Percentiles rank a stretch among this genome's conserved stretches.
Evolutionary conservation across 2,329 filamentous ascomycete species (phyloP).

Genomic region (Sporothrix protearum): DNA sequence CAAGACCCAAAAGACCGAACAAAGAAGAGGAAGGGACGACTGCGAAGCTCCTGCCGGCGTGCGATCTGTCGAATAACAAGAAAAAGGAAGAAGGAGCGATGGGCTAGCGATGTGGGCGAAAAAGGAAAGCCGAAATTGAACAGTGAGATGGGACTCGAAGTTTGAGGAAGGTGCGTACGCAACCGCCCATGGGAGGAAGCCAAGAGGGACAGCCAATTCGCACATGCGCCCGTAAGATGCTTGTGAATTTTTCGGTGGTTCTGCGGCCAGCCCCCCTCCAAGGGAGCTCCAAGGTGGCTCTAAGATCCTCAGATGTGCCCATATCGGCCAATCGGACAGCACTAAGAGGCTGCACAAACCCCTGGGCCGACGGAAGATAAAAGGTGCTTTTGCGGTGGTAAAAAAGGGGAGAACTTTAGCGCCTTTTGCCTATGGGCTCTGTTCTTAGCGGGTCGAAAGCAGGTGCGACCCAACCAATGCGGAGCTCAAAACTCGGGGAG

Average conservation of each 20-base stretch:
- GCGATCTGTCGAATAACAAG: neutral
- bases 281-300: too few relatives aligned
- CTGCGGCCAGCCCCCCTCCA: neutral
- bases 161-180: neutral
- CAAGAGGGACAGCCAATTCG: neutral
- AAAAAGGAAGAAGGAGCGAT: neutral
- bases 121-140: neutral
- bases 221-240: conserved; percentile 10
- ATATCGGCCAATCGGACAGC: neutral
- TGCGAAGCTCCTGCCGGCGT: neutral
- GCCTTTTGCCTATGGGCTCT: neutral
- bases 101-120: neutral
- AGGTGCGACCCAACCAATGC: neutral
- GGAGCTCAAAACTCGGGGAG: neutral
- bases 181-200: neutral
- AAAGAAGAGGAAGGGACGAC: neutral
- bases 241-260: neutral
- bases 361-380: neutral
- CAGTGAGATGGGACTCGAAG: neutral
- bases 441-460: neutral
- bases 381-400: neutral
- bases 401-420: conserved; percentile 6
- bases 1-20: neutral
- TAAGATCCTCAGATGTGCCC: neutral
- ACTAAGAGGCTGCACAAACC: neutral